These are phyloP conservation scores for Neonectria magnoliae DNA, from an alignment of 2,329 filamentous ascomycete species.

Conservation along the genomic window DNA sequence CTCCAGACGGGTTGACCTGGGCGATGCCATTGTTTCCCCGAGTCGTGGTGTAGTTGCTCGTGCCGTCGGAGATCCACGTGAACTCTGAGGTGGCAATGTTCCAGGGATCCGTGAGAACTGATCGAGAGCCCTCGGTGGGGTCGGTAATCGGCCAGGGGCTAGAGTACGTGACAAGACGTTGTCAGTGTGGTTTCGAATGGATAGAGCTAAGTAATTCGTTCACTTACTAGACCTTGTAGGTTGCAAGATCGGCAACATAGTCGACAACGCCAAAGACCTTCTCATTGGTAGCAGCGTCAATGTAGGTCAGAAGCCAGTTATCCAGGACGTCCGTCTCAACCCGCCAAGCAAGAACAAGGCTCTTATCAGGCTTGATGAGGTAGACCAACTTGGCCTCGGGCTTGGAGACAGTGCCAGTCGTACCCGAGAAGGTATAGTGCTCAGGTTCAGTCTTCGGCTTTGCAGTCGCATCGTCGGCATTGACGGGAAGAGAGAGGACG, in stretches of 20 bases:
- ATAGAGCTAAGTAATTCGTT: rapidly evolving
- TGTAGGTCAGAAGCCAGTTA: slow-evolving; percentile 69
- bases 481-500: slow-evolving; percentile 46
- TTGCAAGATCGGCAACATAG: slow-evolving; percentile 63
- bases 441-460: slow-evolving; percentile 41
- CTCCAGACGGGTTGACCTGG: slow-evolving; percentile 57
- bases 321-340: slow-evolving; percentile 66
- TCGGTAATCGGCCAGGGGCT: slow-evolving; percentile 64
- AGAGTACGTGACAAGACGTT: rapidly evolving
- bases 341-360: slow-evolving; percentile 63
- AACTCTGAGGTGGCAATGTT: slow-evolving; percentile 58
- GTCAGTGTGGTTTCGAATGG: not conserved
- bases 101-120: slow-evolving; percentile 59
- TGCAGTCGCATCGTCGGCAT: slow-evolving; percentile 40
- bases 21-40: slow-evolving; percentile 69
- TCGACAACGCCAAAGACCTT: slow-evolving; percentile 65
- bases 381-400: slow-evolving; percentile 67
- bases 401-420: slow-evolving; percentile 59
- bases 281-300: slow-evolving; percentile 59
- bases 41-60: slow-evolving; percentile 60
- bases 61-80: slow-evolving; percentile 63
- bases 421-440: slow-evolving; percentile 56
- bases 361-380: slow-evolving; percentile 58
- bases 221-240: slow-evolving; percentile 60
- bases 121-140: slow-evolving; percentile 59